Percentiles rank a stretch among this genome's conserved stretches.
phyloP scores from a whole-genome alignment of 2,329 filamentous ascomycete genomes.

The Anthostomella pinea region DNA sequence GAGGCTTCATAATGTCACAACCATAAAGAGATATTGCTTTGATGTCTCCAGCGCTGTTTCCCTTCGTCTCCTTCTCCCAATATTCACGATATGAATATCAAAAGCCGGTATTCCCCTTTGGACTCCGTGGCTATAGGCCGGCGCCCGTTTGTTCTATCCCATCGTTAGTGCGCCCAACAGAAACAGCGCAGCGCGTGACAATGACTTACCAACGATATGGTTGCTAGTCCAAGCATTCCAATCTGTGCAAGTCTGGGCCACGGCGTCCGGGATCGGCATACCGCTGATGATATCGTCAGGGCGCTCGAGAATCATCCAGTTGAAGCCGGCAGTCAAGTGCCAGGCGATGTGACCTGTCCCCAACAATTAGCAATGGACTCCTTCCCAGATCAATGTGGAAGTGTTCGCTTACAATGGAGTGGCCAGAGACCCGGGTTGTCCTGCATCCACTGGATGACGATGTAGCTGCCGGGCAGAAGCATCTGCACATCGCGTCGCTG shows the following conservation, averaged over 20 bases:
- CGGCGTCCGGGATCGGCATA: constrained; percentile 10
- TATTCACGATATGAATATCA: too few species aligned
- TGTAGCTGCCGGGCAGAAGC: constrained; percentile 29
- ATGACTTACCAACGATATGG: constrained; percentile 12
- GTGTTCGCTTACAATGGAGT: constrained; percentile 28
- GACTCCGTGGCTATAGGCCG: too few species aligned
- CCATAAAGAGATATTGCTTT: too few species aligned
- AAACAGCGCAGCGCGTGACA: not conserved
- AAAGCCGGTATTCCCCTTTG: too few species aligned
- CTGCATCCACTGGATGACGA: constrained; percentile 34
- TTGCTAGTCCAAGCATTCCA: constrained; percentile 14
- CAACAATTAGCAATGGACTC: constrained; percentile 1
- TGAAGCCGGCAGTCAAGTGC: constrained; percentile 36
- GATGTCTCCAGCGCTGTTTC: too few species aligned
- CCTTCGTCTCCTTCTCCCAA: too few species aligned
- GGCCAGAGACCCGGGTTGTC: constrained; percentile 36
- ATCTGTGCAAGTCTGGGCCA: constrained; percentile 15
- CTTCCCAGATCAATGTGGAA: not conserved
- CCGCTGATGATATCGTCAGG: constrained; percentile 23
- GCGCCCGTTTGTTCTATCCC: too few species aligned
- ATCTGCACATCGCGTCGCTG: constrained; percentile 37
- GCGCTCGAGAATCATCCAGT: constrained; percentile 35
- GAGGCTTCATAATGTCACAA: too few species aligned
- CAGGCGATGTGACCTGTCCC: constrained; percentile 30
- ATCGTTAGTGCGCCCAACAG: not conserved